A percentile compares a stretch with the other conserved stretches of the same genome.
Evolutionary conservation across 2,329 filamentous ascomycete species (phyloP).

Genomic region (Phyllosticta citriasiana): DNA sequence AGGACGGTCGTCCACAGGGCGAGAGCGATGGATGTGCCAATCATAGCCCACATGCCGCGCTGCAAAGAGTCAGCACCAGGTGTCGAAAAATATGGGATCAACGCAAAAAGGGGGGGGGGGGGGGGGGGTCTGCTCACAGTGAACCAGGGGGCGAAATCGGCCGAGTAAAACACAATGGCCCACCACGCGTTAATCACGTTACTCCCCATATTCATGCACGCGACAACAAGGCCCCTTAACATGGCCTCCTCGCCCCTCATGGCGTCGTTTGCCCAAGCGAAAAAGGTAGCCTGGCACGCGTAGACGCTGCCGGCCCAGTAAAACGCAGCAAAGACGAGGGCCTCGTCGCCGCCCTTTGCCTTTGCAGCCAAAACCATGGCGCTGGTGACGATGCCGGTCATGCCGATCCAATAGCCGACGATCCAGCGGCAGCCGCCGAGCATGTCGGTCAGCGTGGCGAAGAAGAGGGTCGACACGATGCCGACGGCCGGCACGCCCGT

Average conservation of each 20-base stretch:
- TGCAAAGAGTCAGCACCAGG: slow-evolving; percentile 19
- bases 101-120: not conserved
- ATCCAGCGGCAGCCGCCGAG: slow-evolving; percentile 53
- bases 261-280: slow-evolving; percentile 66
- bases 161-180: slow-evolving; percentile 61
- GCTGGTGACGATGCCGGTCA: slow-evolving; percentile 54
- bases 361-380: slow-evolving; percentile 44
- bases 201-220: slow-evolving; percentile 60
- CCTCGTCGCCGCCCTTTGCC: slow-evolving; percentile 23
- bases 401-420: slow-evolving; percentile 55
- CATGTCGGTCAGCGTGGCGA: slow-evolving; percentile 58
- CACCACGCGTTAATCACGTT: slow-evolving; percentile 65
- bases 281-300: slow-evolving; percentile 64
- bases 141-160: slow-evolving; percentile 56
- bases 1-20: slow-evolving; percentile 49
- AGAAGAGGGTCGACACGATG: slow-evolving; percentile 52
- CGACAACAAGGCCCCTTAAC: slow-evolving; percentile 56
- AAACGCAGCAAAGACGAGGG: slow-evolving; percentile 53
- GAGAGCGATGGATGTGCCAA: slow-evolving; percentile 51
- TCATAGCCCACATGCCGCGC: slow-evolving; percentile 67
- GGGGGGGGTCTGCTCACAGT: slow-evolving; percentile 39
- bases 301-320: slow-evolving; percentile 63
- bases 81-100: not conserved
- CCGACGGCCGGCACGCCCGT: slow-evolving; percentile 44
- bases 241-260: slow-evolving; percentile 54